Evolutionary conservation across 768 basidiomycete genomes (phyloP).

Genomic region (Inosperma sp.): DNA sequence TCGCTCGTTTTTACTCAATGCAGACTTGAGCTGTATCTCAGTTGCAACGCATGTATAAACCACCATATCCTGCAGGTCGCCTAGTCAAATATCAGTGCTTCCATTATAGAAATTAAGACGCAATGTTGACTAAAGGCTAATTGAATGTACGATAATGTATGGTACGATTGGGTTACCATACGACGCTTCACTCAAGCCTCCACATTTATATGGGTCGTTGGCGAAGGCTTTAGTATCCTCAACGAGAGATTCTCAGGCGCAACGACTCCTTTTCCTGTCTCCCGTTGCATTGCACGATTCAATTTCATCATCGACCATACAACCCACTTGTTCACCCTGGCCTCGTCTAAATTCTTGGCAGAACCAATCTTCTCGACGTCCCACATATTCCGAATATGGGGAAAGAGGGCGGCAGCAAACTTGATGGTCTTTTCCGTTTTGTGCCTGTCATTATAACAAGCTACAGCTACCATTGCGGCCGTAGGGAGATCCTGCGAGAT

Average conservation of each 20-base stretch:
- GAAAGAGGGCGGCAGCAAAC: conserved; percentile 14
- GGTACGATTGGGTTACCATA: too few relatives aligned
- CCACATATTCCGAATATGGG: conserved; percentile 12
- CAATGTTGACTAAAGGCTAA: too few relatives aligned
- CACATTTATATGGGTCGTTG: neutral
- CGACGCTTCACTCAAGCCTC: too few relatives aligned
- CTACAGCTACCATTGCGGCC: conserved; percentile 52
- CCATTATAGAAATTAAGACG: too few relatives aligned
- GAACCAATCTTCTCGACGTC: neutral
- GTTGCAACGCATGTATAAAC: too few relatives aligned
- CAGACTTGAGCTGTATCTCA: too few relatives aligned
- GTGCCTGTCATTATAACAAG: conserved; percentile 43
- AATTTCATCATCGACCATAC: conserved; percentile 12
- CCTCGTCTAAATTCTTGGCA: conserved; percentile 9
- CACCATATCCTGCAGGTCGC: too few relatives aligned
- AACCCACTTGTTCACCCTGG: conserved; percentile 20
- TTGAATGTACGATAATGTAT: neutral
- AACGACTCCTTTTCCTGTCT: neutral
- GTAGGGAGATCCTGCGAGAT: conserved; percentile 52
- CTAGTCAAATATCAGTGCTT: too few relatives aligned
- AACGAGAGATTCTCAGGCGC: neutral
- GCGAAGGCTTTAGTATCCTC: neutral
- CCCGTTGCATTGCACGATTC: conserved; percentile 10
- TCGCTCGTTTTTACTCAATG: neutral
- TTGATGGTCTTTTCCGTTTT: conserved; percentile 32